Evolutionary conservation across 805 yeast species (phyloP).

Genomic region (Metschnikowia anglica): DNA sequence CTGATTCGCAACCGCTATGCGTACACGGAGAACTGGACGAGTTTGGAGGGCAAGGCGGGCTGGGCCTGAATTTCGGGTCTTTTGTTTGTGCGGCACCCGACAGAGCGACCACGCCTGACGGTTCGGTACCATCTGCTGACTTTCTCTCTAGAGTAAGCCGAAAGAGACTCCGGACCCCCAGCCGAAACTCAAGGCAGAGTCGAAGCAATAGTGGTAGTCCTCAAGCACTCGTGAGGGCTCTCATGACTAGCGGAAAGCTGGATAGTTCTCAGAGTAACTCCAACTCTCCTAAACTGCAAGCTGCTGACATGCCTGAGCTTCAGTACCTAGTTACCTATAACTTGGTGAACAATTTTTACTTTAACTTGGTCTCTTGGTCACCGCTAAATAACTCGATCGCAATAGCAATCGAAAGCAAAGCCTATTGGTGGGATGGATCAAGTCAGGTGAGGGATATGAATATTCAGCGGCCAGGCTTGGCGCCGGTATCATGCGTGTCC

Average conservation of each 20-base stretch:
- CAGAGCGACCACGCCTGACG: neutral
- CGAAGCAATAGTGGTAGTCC: conserved; percentile 10
- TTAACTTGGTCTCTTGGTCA: conserved; percentile 77
- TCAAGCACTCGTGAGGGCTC: conserved; percentile 2
- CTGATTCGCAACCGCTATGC: neutral
- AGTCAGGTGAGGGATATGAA: conserved; percentile 44
- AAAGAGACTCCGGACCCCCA: conserved; percentile 6
- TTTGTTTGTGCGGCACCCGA: neutral
- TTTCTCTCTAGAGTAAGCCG: neutral
- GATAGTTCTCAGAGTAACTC: neutral
- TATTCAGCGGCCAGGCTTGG: conserved; percentile 21
- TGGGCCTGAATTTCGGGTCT: neutral
- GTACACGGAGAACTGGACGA: no score
- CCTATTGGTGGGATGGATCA: conserved; percentile 61
- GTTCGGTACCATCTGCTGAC: neutral
- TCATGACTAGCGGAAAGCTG: conserved; percentile 3
- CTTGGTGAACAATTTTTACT: conserved; percentile 72
- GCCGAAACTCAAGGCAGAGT: conserved; percentile 3
- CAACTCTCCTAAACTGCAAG: neutral
- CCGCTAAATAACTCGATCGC: conserved; percentile 47
- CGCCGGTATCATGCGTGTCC: conserved; percentile 53
- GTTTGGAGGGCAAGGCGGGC: no score
- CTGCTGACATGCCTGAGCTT: conserved; percentile 15
- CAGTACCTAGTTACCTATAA: conserved; percentile 31
- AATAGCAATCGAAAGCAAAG: conserved; percentile 62